Conservation (phyloP, 2,329 filamentous ascomycete genomes). For the Sporothrix luriei region DNA sequence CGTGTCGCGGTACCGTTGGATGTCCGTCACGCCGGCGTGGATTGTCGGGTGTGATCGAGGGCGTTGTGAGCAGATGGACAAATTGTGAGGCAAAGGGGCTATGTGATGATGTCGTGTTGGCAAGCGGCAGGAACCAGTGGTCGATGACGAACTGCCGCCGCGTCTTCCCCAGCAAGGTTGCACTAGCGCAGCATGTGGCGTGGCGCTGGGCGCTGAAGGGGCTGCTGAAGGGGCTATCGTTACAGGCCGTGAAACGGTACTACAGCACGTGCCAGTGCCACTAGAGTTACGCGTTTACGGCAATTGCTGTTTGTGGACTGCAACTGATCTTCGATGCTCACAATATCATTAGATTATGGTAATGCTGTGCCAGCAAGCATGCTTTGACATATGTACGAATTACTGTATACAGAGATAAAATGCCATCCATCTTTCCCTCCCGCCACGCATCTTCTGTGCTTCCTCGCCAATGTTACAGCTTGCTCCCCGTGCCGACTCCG, state of each 20-base stretch:
- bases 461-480: slow-evolving; percentile 18
- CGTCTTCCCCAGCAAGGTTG: not conserved
- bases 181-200: not conserved
- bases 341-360: slow-evolving; percentile 13
- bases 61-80: not conserved
- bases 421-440: not conserved
- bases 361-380: not conserved
- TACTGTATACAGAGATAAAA: slow-evolving; percentile 8
- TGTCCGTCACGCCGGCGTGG: not conserved
- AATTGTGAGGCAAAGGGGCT: slow-evolving; percentile 10
- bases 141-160: slow-evolving; percentile 16
- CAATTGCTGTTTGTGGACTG: not conserved
- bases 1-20: not conserved
- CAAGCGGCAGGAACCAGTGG: not conserved
- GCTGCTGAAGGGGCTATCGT: not conserved
- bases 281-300: not conserved
- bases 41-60: not conserved
- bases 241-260: slow-evolving; percentile 13
- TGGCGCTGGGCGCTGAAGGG: slow-evolving; percentile 9
- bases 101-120: slow-evolving; percentile 2
- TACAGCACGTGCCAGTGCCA: slow-evolving; percentile 16
- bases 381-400: too few species aligned
- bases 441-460: not conserved
- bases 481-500: slow-evolving; percentile 11
- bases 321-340: not conserved